Percentiles rank a stretch among this genome's conserved stretches.
Conservation (phyloP, 257 asterid genomes). For the Penstemon davidsonii region DNA sequence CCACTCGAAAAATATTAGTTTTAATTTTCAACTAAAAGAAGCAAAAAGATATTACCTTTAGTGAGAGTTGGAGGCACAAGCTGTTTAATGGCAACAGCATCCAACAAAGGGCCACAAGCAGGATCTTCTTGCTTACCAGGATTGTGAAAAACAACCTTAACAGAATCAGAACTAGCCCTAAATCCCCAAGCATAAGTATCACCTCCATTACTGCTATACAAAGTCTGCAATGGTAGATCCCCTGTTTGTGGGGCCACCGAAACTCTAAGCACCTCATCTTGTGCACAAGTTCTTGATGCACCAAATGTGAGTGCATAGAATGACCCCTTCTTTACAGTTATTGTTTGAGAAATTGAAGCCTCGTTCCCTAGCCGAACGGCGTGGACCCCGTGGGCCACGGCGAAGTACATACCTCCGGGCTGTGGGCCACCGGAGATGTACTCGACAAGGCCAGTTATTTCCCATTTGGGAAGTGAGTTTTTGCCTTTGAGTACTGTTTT, state of each 20-base stretch:
- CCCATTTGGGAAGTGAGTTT: constrained; percentile 81
- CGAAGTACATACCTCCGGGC: constrained; percentile 90
- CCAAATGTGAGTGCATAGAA: constrained; percentile 81
- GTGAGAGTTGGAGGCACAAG: constrained; percentile 58
- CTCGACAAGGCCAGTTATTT: constrained; percentile 70
- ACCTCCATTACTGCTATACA: constrained; percentile 76
- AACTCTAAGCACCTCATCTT: constrained; percentile 71
- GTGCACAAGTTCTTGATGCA: constrained; percentile 93
- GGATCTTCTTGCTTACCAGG: constrained; percentile 89
- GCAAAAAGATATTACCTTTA: constrained; percentile 36
- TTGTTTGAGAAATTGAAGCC: constrained; percentile 74
- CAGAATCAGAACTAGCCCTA: constrained; percentile 47
- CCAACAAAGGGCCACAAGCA: constrained; percentile 87
- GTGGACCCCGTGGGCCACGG: constrained; percentile 80
- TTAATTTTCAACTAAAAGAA: neutral
- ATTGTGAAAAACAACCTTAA: constrained; percentile 58
- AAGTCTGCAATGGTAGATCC: constrained; percentile 78
- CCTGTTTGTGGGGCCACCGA: constrained; percentile 69
- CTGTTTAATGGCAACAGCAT: constrained; percentile 83
- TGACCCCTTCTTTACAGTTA: constrained; percentile 63
- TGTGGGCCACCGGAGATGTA: constrained; percentile 93
- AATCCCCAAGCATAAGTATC: constrained; percentile 90
- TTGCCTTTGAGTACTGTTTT: constrained; percentile 60
- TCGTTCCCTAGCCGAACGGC: constrained; percentile 90
- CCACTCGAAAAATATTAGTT: too few relatives aligned